Evolutionary conservation across 202 grass and related monocot species (phyloP).

Genomic region (Digitaria exilis): DNA sequence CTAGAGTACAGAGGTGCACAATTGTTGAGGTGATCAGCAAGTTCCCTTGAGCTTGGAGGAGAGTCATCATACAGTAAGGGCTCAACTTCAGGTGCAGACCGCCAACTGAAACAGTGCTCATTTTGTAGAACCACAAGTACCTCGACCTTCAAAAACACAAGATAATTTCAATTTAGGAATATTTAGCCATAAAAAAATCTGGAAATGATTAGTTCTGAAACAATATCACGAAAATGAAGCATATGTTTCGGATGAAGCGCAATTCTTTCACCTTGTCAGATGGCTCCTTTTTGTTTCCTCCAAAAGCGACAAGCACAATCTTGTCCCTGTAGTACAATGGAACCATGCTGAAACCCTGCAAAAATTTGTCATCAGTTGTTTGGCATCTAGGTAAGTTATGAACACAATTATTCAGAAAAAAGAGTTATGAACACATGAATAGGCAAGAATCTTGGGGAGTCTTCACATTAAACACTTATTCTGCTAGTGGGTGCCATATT

Average conservation of each 20-base stretch:
- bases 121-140: constrained; percentile 82
- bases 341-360: constrained; percentile 98
- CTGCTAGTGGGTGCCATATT: not conserved
- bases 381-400: not conserved
- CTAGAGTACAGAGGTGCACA: constrained; percentile 59
- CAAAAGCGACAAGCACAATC: constrained; percentile 92
- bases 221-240: constrained; percentile 36
- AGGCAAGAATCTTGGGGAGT: not conserved
- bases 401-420: too few relatives aligned
- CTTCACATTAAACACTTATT: not conserved
- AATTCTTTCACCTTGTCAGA: constrained; percentile 78
- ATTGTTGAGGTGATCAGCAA: constrained; percentile 53
- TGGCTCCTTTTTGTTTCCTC: constrained; percentile 91
- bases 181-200: constrained; percentile 3
- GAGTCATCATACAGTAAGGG: constrained; percentile 68
- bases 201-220: not conserved
- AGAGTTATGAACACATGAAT: not conserved
- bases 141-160: constrained; percentile 68
- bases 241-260: constrained; percentile 11
- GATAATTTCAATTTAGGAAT: constrained; percentile 9
- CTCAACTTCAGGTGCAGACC: constrained; percentile 79
- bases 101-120: constrained; percentile 84
- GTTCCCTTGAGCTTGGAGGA: constrained; percentile 58
- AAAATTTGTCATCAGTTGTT: constrained; percentile 27
- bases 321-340: constrained; percentile 87